Evolutionary conservation across 2,329 filamentous ascomycete genomes (phyloP), one percentile per base, ranked within the genome.

Genomic region (Aotearoamyces nothofagi): DNA sequence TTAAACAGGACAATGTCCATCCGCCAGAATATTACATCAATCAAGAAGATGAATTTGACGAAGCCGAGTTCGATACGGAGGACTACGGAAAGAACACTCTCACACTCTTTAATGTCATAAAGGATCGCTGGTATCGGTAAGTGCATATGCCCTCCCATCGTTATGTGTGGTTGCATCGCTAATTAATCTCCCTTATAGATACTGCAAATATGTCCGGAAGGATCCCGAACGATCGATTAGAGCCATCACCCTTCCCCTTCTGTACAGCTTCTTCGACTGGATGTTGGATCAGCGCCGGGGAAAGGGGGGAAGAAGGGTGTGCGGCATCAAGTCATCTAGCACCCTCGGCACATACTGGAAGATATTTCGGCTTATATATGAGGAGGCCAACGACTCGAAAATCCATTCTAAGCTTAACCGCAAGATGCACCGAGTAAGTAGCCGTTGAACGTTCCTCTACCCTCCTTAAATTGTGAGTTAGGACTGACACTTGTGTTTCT

Each of bases 1-100:
- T 29, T 38, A 11, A 29, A 32, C 27, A 43, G 24, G 35, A 41
- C 17, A 38, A 37, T 24, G 27, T 29, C 28, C 29, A 39, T 29
- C 31, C 28, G 17, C 33, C 15, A 29, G 30, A 39, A 28, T 35
- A 38, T 26, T 40, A 38, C 28, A 25, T 39, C 12, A 29, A 35
- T 15, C 17, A 39, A 34, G 34, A 33, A 24, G 24, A 36, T 11
- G 32, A 32, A 9, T 27, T 40, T 3, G 30, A 38, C 31, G 37
- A 31, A 29, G 36, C 12, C 5, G n/a, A 15, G 10, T 15, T 11
- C 15, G 9, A 15, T 14, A 15, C 16, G 15, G n/a, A 17, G 15
- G 5, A 15, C 4, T 29, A 29, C 14, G 24, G 27, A 17, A 17
- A 17, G 10, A 29, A 29, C 10, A 29, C 17, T 11, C 17, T n/a